Percentiles rank a stretch among this genome's conserved stretches.
Evolutionary conservation across 257 asterid species (phyloP).

Genomic region (Solanum pinnatisectum): DNA sequence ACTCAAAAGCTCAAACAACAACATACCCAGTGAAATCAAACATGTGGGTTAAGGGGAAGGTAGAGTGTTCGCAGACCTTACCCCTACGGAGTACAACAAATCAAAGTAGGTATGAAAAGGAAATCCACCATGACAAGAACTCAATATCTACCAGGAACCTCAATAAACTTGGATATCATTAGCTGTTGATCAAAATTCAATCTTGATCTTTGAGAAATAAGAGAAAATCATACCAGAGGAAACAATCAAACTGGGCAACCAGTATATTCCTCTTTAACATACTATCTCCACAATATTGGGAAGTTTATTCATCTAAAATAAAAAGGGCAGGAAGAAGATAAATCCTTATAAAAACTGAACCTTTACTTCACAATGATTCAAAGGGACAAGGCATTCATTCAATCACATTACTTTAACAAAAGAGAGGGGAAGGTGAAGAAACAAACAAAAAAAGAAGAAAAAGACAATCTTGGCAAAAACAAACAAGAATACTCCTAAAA

Average conservation of each 20-base stretch:
- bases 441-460: too few species aligned
- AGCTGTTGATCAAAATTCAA: not conserved
- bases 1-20: not conserved
- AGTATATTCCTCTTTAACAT: not conserved
- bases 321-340: not conserved
- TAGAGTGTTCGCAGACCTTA: not conserved
- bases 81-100: not conserved
- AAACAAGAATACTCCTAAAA: not conserved
- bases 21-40: not conserved
- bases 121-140: not conserved
- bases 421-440: not conserved
- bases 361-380: not conserved
- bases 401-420: not conserved
- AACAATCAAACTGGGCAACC: not conserved
- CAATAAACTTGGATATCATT: not conserved
- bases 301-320: not conserved
- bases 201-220: not conserved
- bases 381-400: not conserved
- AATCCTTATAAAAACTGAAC: not conserved
- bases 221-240: not conserved
- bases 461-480: not conserved
- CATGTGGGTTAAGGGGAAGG: not conserved
- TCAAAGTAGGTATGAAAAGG: not conserved
- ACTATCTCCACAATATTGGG: not conserved
- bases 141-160: not conserved